Percentiles rank a stretch among this genome's conserved stretches.
Evolutionary conservation across 1,284 basidiomycete genomes (phyloP).

Genomic region (Ustilago trichophora): DNA sequence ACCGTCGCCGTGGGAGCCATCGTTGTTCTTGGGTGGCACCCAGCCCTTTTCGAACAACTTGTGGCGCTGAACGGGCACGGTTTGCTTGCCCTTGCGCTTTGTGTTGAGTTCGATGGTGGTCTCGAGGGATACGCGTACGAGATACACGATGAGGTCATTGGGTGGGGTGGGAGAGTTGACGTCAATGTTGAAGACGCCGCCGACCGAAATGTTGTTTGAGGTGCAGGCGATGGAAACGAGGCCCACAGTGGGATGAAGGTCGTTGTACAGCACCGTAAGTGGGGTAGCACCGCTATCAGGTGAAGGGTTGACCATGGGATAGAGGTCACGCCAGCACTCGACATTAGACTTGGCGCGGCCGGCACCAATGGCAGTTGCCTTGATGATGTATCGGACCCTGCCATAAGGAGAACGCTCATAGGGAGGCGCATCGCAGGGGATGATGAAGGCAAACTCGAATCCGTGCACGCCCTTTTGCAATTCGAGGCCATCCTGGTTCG

Average conservation of each 20-base stretch:
- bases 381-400: conserved; percentile 63
- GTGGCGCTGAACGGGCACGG: conserved; percentile 58
- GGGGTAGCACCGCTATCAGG: conserved; percentile 62
- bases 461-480: conserved; percentile 65
- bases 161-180: conserved; percentile 64
- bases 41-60: conserved; percentile 64
- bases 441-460: conserved; percentile 66
- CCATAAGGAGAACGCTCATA: conserved; percentile 65
- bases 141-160: conserved; percentile 61
- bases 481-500: conserved; percentile 52
- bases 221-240: conserved; percentile 64
- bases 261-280: conserved; percentile 65
- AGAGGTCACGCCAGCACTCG: conserved; percentile 63
- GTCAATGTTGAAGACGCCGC: conserved; percentile 65
- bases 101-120: conserved; percentile 63
- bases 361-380: conserved; percentile 63
- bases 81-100: conserved; percentile 56
- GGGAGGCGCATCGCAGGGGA: conserved; percentile 61
- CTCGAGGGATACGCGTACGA: conserved; percentile 62
- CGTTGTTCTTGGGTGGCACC: conserved; percentile 58
- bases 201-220: conserved; percentile 65
- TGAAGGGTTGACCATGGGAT: conserved; percentile 65
- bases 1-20: conserved; percentile 58
- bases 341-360: conserved; percentile 62
- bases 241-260: conserved; percentile 65